A percentile compares a stretch with the other conserved stretches of the same genome.
phyloP scores from a whole-genome alignment of 202 grass and related monocot species.

The Setaria viridis region DNA sequence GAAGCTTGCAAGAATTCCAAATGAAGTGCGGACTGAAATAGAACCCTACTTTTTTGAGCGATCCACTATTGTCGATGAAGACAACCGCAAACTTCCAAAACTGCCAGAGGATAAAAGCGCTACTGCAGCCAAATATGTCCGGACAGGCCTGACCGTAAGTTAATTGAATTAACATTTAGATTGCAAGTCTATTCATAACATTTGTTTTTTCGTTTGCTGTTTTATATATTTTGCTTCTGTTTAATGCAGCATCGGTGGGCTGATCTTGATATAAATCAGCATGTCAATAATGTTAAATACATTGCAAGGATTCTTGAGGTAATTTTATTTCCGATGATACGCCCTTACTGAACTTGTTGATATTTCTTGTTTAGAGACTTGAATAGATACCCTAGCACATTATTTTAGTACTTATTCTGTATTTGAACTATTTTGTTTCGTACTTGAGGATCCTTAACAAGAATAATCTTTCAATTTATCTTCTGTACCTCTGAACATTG shows the following conservation, averaged over 20 bases:
- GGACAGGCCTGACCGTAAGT: slow-evolving; percentile 88
- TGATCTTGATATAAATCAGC: slow-evolving; percentile 95
- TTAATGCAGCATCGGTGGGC: slow-evolving; percentile 87
- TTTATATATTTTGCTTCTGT: slow-evolving; percentile 20
- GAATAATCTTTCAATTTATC: neutral
- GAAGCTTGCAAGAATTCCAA: slow-evolving; percentile 85
- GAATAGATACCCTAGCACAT: neutral
- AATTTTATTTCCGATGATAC: slow-evolving; percentile 5
- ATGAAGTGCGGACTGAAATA: slow-evolving; percentile 92
- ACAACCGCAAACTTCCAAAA: slow-evolving; percentile 79
- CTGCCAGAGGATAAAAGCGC: slow-evolving; percentile 51
- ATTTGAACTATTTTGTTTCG: neutral
- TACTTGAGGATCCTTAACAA: neutral
- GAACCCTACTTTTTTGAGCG: slow-evolving; percentile 74
- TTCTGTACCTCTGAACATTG: slow-evolving; percentile 2
- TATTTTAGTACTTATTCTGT: neutral
- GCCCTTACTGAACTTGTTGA: neutral
- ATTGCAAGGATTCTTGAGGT: slow-evolving; percentile 99
- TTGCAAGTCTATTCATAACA: slow-evolving; percentile 28
- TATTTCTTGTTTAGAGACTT: slow-evolving; percentile 8
- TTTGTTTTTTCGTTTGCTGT: slow-evolving; percentile 1
- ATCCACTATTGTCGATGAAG: slow-evolving; percentile 77
- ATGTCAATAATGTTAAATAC: slow-evolving; percentile 99
- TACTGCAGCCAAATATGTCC: slow-evolving; percentile 71
- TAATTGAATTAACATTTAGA: slow-evolving; percentile 13